Conservation (phyloP, 805 yeast species). For the Candida methanosorbosa region DNA sequence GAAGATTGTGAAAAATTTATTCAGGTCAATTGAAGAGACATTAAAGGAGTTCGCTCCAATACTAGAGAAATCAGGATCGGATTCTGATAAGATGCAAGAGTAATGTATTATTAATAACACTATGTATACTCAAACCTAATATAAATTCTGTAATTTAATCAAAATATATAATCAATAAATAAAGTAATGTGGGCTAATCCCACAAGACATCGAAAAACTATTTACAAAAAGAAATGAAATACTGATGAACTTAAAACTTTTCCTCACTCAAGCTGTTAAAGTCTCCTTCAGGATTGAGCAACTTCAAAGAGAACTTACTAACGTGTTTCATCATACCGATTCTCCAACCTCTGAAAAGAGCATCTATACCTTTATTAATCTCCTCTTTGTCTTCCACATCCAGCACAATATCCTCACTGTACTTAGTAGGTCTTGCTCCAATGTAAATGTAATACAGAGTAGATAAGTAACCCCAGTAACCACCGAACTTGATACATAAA, state of each 20-base stretch:
- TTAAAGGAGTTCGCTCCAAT: too few relatives aligned
- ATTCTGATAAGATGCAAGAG: too few relatives aligned
- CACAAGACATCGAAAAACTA: too few relatives aligned
- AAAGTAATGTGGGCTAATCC: too few relatives aligned
- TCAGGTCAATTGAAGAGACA: too few relatives aligned
- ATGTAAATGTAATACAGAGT: constrained; percentile 41
- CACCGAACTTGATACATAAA: constrained; percentile 51
- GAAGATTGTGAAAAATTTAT: too few relatives aligned
- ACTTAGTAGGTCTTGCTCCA: constrained; percentile 24
- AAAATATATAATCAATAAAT: too few relatives aligned
- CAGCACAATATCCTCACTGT: constrained; percentile 13
- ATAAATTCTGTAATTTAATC: too few relatives aligned
- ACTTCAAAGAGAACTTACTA: constrained; percentile 74
- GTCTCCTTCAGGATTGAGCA: constrained; percentile 44
- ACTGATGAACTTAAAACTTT: constrained; percentile 10
- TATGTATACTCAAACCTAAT: too few relatives aligned
- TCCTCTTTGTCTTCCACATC: constrained; percentile 27
- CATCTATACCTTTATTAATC: constrained; percentile 37
- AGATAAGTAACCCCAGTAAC: constrained; percentile 45
- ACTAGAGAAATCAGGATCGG: too few relatives aligned
- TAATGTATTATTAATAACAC: too few relatives aligned
- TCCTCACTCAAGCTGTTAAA: constrained; percentile 31
- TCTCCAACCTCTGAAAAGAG: constrained; percentile 85
- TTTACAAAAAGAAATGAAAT: constrained; percentile 12
- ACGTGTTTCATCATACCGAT: constrained; percentile 70